Evolutionary conservation across 2,329 filamentous ascomycete species (phyloP).

Genomic region (Ascocoryne sarcoides): DNA sequence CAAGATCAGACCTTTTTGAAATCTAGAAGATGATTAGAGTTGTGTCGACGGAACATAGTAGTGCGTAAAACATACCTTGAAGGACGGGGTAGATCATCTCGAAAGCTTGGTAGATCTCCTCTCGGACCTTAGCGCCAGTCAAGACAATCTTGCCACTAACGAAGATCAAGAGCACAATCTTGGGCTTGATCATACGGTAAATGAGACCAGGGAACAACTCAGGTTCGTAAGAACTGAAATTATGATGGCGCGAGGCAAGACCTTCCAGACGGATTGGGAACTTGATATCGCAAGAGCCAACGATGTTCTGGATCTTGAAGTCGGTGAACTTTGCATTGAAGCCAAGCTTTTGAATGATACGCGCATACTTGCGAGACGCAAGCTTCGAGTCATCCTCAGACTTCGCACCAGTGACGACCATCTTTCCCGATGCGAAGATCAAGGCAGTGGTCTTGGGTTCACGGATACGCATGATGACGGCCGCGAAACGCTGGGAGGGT

Average conservation of each 20-base stretch:
- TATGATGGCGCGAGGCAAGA: conserved; percentile 93
- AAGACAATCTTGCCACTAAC: conserved; percentile 97
- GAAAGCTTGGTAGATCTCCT: conserved; percentile 96
- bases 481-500: conserved; percentile 77
- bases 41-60: background rate
- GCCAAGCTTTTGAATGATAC: conserved; percentile 98
- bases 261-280: conserved; percentile 97
- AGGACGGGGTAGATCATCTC: conserved; percentile 96
- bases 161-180: conserved; percentile 97
- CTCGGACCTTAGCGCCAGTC: conserved; percentile 93
- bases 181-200: conserved; percentile 99
- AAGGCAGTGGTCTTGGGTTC: conserved; percentile 97
- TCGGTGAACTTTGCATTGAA: conserved; percentile 99
- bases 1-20: conserved; percentile 30
- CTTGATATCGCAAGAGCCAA: conserved; percentile 98
- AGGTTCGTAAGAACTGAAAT: conserved; percentile 98
- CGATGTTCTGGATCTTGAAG: conserved; percentile 99
- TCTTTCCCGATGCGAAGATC: conserved; percentile 98
- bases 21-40: conserved; percentile 19
- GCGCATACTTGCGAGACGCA: conserved; percentile 92
- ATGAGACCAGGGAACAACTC: conserved; percentile 98
- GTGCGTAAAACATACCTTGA: conserved; percentile 51
- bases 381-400: conserved; percentile 97
- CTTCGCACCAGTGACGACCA: conserved; percentile 98
- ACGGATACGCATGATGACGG: conserved; percentile 98